A percentile compares a stretch with the other conserved stretches of the same genome.
These are phyloP conservation scores for Colletotrichum euphorbiae DNA, from an alignment of 2,329 filamentous ascomycete genomes.

Conservation along the genomic window DNA sequence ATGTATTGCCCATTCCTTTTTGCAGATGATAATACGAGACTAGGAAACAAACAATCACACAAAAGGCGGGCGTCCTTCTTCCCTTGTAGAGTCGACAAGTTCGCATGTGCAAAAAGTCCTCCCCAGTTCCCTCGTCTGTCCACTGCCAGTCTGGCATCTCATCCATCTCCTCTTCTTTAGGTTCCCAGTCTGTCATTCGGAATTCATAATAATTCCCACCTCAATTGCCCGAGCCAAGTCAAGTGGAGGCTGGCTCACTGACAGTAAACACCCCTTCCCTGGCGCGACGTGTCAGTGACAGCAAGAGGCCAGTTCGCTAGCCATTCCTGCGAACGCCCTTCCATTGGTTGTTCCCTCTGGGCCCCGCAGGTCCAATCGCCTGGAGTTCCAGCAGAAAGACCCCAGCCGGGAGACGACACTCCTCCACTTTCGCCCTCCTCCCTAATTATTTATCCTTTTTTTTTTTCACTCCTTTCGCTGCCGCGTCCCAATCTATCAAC, in stretches of 20 bases:
- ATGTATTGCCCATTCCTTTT: constrained; percentile 10
- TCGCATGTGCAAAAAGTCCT: constrained; percentile 17
- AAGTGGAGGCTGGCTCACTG: neutral
- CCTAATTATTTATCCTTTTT: constrained; percentile 31
- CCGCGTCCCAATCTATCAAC: constrained; percentile 24
- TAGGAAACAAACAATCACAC: constrained; percentile 26
- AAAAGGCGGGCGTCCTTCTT: constrained; percentile 20
- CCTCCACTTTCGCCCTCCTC: constrained; percentile 34
- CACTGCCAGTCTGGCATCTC: neutral
- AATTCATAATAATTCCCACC: neutral
- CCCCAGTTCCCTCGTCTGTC: neutral
- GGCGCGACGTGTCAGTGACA: constrained; percentile 19
- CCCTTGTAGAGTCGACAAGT: neutral
- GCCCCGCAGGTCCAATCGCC: constrained; percentile 7
- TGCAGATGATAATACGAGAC: constrained; percentile 30
- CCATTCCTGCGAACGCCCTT: constrained; percentile 5
- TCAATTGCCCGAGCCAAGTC: neutral
- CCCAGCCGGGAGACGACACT: constrained; percentile 27
- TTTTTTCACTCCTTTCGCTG: constrained; percentile 5
- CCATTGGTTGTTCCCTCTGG: neutral
- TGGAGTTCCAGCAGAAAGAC: neutral
- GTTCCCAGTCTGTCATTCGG: neutral
- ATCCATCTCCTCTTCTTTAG: neutral
- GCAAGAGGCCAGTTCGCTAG: constrained; percentile 26
- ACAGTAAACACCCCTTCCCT: neutral